phyloP scores from a whole-genome alignment of 1,139 yeast genomes.

The Pichia kudriavzevii region DNA sequence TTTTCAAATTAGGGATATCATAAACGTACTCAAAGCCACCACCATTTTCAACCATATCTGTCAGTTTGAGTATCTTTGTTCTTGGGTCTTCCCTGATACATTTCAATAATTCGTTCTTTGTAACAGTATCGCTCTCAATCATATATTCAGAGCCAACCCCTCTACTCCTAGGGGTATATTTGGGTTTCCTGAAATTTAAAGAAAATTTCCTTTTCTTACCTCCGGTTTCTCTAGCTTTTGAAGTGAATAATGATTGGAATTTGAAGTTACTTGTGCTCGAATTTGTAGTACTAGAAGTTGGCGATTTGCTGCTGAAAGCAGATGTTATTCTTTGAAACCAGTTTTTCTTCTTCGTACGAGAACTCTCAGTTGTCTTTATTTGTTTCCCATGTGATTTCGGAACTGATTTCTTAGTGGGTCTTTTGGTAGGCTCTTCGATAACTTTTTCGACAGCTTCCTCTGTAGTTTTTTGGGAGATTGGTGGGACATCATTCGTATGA shows the following conservation, averaged over 20 bases:
- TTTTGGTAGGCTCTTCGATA: too few species aligned
- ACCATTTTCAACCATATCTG: background rate
- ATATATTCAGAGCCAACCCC: constrained; percentile 6
- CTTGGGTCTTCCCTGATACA: constrained; percentile 4
- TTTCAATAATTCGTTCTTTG: constrained; percentile 6
- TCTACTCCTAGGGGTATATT: constrained; percentile 2
- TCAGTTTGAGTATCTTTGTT: constrained; percentile 4
- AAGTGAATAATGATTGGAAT: background rate
- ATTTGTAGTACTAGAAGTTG: background rate
- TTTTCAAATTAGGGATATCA: constrained; percentile 5
- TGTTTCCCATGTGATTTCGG: too few species aligned
- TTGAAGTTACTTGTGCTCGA: background rate
- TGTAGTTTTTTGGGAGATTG: too few species aligned
- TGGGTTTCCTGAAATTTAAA: constrained; percentile 6
- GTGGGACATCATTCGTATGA: too few species aligned
- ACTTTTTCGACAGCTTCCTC: too few species aligned
- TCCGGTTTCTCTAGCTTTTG: background rate
- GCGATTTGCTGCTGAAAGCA: background rate
- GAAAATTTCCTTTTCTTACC: constrained; percentile 1
- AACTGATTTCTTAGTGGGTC: too few species aligned
- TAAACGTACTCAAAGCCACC: constrained; percentile 7
- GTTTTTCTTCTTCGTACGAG: too few species aligned
- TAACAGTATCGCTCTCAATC: constrained; percentile 18
- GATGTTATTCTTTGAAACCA: too few species aligned
- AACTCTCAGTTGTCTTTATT: too few species aligned